Percentiles rank a stretch among this genome's conserved stretches.
Evolutionary conservation across 352 stramenopile species (phyloP).

Genomic region (Pythium rhizo-oryzae): DNA sequence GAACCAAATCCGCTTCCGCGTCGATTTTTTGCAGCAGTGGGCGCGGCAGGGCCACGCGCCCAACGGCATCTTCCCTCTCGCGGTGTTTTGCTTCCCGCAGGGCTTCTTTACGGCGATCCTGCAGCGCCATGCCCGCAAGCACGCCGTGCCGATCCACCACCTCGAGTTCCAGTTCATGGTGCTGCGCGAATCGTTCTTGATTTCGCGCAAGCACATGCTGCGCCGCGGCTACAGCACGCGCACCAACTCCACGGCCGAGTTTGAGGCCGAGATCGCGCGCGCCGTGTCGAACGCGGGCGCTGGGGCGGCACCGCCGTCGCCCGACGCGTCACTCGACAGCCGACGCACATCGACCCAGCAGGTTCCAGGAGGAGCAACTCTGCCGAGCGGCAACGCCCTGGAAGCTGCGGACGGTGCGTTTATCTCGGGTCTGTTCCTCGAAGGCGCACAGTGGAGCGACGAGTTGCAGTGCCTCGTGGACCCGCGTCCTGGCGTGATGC

Average conservation of each 20-base stretch:
- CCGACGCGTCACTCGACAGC: background rate
- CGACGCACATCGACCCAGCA: constrained; percentile 6
- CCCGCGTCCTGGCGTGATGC: constrained; percentile 57
- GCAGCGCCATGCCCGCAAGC: constrained; percentile 72
- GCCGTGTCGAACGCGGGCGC: background rate
- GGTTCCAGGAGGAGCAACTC: background rate
- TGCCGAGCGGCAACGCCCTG: background rate
- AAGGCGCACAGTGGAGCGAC: constrained; percentile 70
- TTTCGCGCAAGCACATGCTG: constrained; percentile 24
- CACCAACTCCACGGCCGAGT: constrained; percentile 21
- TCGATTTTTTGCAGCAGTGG: constrained; percentile 67
- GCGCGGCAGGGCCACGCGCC: constrained; percentile 24
- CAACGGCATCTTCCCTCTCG: constrained; percentile 52
- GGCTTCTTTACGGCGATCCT: constrained; percentile 79
- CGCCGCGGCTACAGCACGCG: constrained; percentile 10
- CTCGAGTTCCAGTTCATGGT: constrained; percentile 73
- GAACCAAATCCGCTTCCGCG: constrained; percentile 51
- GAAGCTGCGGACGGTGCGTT: constrained; percentile 53
- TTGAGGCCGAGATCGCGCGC: constrained; percentile 28
- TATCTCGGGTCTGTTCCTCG: constrained; percentile 63
- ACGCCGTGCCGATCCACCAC: constrained; percentile 70
- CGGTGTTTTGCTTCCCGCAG: constrained; percentile 75
- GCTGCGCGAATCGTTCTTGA: constrained; percentile 28
- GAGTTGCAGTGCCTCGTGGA: constrained; percentile 53
- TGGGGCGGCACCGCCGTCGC: background rate